Conservation (phyloP, 345 rosid species). For the Ceriops zippeliana region DNA sequence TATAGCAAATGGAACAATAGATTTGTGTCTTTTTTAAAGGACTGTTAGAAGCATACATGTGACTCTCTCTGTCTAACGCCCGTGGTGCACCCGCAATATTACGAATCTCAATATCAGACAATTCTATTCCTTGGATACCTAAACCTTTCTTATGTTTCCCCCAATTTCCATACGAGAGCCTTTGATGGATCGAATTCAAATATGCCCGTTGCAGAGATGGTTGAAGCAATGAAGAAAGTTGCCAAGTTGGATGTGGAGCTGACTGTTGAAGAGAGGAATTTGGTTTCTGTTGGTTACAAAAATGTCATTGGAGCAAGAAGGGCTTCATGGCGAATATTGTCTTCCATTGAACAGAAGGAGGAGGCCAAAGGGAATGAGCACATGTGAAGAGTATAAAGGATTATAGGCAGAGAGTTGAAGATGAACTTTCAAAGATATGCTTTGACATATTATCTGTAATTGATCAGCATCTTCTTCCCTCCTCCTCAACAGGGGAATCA, state of each 20-base stretch:
- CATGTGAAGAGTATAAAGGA: conserved; percentile 69
- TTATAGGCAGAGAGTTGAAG: conserved; percentile 68
- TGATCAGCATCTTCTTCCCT: conserved; percentile 64
- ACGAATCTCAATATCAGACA: background rate
- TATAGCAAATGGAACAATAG: background rate
- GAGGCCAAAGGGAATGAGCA: conserved; percentile 66
- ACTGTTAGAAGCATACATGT: too few species aligned
- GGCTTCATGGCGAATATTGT: conserved; percentile 68
- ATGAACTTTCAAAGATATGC: conserved; percentile 68
- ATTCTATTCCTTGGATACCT: background rate
- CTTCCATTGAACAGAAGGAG: conserved; percentile 86
- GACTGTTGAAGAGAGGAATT: conserved; percentile 79
- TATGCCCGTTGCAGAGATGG: conserved; percentile 56
- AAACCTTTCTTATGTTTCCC: background rate
- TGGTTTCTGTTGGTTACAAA: conserved; percentile 82
- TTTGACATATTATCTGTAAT: conserved; percentile 61
- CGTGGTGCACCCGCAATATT: too few species aligned
- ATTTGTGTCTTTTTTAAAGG: background rate
- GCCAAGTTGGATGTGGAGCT: conserved; percentile 68
- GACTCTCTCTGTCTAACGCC: too few species aligned
- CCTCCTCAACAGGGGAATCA: conserved; percentile 70
- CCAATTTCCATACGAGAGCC: background rate
- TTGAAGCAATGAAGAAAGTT: conserved; percentile 76
- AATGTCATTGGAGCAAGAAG: conserved; percentile 85
- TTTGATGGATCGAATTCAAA: background rate